Percentiles rank a stretch among this genome's conserved stretches.
Conservation (phyloP, 495 filamentous ascomycete species). For the Penicillium alfredii region DNA sequence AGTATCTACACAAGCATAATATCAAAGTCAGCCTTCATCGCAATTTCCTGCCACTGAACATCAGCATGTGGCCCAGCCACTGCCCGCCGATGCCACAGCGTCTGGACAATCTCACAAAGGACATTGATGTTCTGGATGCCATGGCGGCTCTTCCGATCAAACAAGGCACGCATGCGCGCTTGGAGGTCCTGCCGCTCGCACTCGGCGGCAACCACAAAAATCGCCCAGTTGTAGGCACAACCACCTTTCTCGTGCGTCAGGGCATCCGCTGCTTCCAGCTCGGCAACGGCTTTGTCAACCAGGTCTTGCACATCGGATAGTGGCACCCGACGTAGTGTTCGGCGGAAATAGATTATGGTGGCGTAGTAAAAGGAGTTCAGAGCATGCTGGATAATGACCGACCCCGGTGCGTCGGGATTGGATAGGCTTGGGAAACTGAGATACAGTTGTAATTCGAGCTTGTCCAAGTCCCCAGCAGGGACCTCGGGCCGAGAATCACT, state of each 20-base stretch:
- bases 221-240: constrained; percentile 24
- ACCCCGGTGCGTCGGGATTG: constrained; percentile 4
- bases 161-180: constrained; percentile 16
- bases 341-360: constrained; percentile 21
- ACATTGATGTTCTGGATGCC: constrained; percentile 22
- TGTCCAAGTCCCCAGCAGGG: constrained; percentile 12
- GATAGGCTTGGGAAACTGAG: constrained; percentile 17
- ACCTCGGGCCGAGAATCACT: constrained; percentile 5
- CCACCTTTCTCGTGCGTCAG: constrained; percentile 16
- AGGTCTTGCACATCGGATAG: constrained; percentile 19
- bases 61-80: constrained; percentile 7
- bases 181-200: constrained; percentile 18
- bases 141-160: constrained; percentile 17
- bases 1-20: constrained; percentile 22
- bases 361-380: constrained; percentile 28
- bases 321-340: constrained; percentile 12
- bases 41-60: constrained; percentile 25
- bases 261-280: constrained; percentile 19
- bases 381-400: constrained; percentile 19
- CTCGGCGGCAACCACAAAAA: constrained; percentile 25
- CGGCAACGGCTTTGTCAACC: constrained; percentile 20
- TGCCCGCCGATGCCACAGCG: constrained; percentile 18
- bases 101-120: constrained; percentile 17
- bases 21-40: constrained; percentile 21
- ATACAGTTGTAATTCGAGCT: constrained; percentile 18